phyloP scores from a whole-genome alignment of 495 filamentous ascomycete species.

The Xylaria palmicola region DNA sequence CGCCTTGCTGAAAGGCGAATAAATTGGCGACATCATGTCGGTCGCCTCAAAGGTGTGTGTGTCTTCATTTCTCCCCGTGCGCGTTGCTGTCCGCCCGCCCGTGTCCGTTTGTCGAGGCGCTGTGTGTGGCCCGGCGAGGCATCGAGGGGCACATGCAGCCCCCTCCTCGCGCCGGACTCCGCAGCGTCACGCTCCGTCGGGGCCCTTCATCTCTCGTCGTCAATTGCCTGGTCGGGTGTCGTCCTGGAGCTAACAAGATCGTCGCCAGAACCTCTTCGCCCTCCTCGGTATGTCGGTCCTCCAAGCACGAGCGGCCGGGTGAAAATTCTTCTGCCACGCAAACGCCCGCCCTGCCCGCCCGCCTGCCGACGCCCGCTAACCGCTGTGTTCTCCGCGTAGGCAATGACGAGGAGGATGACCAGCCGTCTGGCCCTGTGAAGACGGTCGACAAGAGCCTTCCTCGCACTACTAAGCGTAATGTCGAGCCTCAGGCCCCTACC shows the following conservation, averaged over 20 bases:
- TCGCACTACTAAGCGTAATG: conserved; percentile 86
- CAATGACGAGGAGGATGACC: conserved; percentile 81
- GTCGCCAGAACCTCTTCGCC: conserved; percentile 75
- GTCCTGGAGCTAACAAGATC: conserved; percentile 31
- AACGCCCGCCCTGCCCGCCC: conserved; percentile 19
- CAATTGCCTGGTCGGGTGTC: conserved; percentile 9
- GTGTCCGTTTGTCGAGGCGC: not conserved
- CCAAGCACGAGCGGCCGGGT: conserved; percentile 24
- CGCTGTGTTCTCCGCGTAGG: conserved; percentile 50
- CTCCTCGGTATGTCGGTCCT: conserved; percentile 70
- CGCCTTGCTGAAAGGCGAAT: conserved; percentile 51
- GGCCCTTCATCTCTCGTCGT: not conserved
- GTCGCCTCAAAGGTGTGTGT: conserved; percentile 59
- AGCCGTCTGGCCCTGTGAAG: conserved; percentile 74
- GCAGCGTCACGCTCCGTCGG: not conserved
- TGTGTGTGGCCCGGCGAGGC: too few species aligned
- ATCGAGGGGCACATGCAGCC: too few species aligned
- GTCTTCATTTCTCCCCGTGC: not conserved
- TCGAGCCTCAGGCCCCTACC: conserved; percentile 66
- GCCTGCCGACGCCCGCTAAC: conserved; percentile 23
- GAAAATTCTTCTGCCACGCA: conserved; percentile 32
- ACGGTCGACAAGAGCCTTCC: conserved; percentile 80
- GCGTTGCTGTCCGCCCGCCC: not conserved
- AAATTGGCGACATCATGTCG: conserved; percentile 57
- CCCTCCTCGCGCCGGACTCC: too few species aligned